Base-by-base conservation (phyloP, 2,329 filamentous ascomycete species). In the Myriosclerotinia scirpicola region DNA sequence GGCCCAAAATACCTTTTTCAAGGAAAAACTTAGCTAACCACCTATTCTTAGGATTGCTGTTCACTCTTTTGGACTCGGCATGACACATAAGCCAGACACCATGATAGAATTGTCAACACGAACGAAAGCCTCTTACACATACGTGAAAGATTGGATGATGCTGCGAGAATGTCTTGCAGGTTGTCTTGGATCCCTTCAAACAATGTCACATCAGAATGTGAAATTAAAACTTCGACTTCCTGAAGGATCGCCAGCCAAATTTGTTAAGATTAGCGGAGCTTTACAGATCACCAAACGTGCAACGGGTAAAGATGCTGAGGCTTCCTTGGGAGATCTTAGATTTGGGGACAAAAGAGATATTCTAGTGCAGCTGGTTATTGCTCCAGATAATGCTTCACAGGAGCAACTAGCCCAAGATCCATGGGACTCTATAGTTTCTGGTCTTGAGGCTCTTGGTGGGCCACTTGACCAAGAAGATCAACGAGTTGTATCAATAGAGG, bases 71-170 rank as follows among this genome's bases (percentile, higher is more conserved):
- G 95, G 95, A 44, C 85, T 99, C 22, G 95, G 95, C 62, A 88
- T 97, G 82, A 98, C 94, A 0, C 95, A 99, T 79, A 98, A 98
- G 79, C 95, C 95, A 6, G 95, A 99, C 76, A 97, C 93, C 0
- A 96, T 99, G 93, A 97, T 99, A 70, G 94, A 98, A 79, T 82
- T 99, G 15, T 98, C 95, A 0, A 95, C 91, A 8, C 86, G 93
- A 68, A 99, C 95, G 4, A 99, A 98, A 80, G 95, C 93, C 5
- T 96, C 93, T 1, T 99, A 98, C 76, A 96, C 93, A 1, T 99
- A 98, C 75, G 93, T 99, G 72, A 99, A 98, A 80, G 95, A 99
- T 78, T 99, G 95, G 95, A 98, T 98, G 94, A 99, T 98, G 94
- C 85, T 99, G 46, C 90, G 95, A 38, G 95, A 99, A 78, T 98